Evolutionary conservation across 2,329 filamentous ascomycete genomes (phyloP).

Genomic region (Scedosporium aurantiacum): DNA sequence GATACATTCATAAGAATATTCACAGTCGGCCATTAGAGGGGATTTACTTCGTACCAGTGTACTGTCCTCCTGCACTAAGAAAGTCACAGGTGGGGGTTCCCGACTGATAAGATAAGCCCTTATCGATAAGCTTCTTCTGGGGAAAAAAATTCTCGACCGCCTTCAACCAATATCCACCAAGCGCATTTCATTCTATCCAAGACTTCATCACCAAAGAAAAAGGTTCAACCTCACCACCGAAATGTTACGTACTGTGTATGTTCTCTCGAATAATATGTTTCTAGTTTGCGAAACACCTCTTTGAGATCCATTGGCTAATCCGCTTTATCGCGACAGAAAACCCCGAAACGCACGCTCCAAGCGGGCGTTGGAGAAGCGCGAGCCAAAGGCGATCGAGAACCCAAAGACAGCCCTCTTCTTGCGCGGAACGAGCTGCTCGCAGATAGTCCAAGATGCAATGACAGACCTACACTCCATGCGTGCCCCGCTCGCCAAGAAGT

Average conservation of each 20-base stretch:
- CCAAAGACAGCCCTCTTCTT: conserved; percentile 84
- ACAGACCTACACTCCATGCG: conserved; percentile 78
- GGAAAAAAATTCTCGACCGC: conserved; percentile 1
- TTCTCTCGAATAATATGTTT: background rate
- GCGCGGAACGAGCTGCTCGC: conserved; percentile 74
- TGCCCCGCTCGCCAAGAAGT: conserved; percentile 74
- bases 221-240: background rate
- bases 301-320: conserved; percentile 8
- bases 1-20: too few species aligned
- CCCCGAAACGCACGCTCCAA: conserved; percentile 75
- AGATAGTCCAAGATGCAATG: conserved; percentile 71
- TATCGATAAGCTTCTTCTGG: conserved; percentile 4
- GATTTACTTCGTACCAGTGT: too few species aligned
- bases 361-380: conserved; percentile 85
- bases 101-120: conserved; percentile 1
- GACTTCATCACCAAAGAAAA: background rate
- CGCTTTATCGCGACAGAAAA: conserved; percentile 29
- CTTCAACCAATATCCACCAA: background rate
- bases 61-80: too few species aligned
- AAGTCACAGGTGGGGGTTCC: background rate
- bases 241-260: conserved; percentile 7
- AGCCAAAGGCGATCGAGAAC: conserved; percentile 80
- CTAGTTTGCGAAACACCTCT: background rate
- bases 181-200: background rate
- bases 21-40: background rate